Evolutionary conservation across 352 stramenopile genomes (phyloP), one percentile per base, ranked within the genome.

Genomic region (Aphanomyces euteiches): DNA sequence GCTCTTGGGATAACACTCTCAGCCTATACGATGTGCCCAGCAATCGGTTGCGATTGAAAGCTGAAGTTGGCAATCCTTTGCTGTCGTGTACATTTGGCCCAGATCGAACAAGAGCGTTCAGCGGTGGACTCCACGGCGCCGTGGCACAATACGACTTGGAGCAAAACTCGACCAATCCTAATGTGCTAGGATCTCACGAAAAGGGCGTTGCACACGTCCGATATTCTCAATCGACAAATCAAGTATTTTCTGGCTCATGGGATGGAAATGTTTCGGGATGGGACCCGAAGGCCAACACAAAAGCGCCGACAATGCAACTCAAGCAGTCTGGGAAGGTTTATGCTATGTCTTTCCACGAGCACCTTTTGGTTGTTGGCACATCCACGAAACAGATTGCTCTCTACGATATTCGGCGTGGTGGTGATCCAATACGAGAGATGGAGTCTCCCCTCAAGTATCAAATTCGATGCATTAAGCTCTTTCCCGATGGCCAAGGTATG

Each of bases 381-480:
- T 90, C 82, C 4, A 78, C 73, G 39, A 78, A 79, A 19, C 76
- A 86, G 60, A 74, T 84, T 79, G 79, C 74, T 65, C 77, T 91
- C 6, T 96, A 93, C 68, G 92, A 98, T 68, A 67, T 97, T 63
- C 78, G 90, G 40, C 90, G 92, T 66, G 82, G 89, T 7, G 69
- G 66, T 13, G 70, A 78, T 34, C 87, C 90, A 19, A 45, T 94
- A 19, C 71, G 93, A 66, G 64, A 76, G 58, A 80, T 84, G n/a
- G 80, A 94, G 59, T 96, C 78, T 66, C 83, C 83, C 67, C 77
- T 96, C 72, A 93, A 97, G 80, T 93, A 92, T 73, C 96, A 98
- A 78, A 95, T 92, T 34, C 87, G 96, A 19, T 98, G 90, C 74
- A 77, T 93, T 8, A 70, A 81, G 47, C 73, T 90, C n/a, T 88